Percentiles rank a stretch among this genome's conserved stretches.
Evolutionary conservation across 768 basidiomycete species (phyloP).

Genomic region (Lactarius deliciosus): DNA sequence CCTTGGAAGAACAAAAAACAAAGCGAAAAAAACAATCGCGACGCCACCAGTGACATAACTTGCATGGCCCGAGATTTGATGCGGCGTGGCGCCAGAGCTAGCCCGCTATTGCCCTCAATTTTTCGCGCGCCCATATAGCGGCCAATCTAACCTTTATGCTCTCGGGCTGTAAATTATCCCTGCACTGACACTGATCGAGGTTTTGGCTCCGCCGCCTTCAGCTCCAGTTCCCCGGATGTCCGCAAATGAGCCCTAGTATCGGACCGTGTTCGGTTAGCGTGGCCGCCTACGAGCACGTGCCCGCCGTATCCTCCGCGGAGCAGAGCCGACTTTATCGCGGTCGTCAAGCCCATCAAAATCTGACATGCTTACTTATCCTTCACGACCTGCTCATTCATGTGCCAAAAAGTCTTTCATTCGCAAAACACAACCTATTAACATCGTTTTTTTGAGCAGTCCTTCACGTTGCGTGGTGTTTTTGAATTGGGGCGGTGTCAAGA

Average conservation of each 20-base stretch:
- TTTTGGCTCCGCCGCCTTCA: neutral
- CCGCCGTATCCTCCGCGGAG: neutral
- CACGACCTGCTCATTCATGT: neutral
- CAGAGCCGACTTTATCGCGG: neutral
- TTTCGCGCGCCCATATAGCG: constrained; percentile 11
- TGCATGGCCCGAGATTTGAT: neutral
- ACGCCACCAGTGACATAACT: neutral
- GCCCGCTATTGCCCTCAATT: constrained; percentile 9
- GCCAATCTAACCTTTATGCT: neutral
- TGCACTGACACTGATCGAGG: neutral
- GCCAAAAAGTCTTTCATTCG: neutral
- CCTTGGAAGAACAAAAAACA: neutral
- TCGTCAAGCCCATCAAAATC: neutral
- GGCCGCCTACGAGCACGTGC: neutral
- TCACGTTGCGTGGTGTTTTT: neutral
- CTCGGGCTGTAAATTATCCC: neutral
- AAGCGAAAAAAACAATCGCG: neutral
- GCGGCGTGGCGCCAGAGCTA: constrained; percentile 21
- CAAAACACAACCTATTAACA: neutral
- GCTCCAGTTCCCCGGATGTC: neutral
- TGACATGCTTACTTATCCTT: neutral
- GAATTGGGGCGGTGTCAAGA: neutral
- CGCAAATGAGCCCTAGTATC: neutral
- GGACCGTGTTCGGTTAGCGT: neutral
- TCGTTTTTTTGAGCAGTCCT: neutral